These are phyloP conservation scores for Gaeumannomyces tritici DNA, from an alignment of 2,329 filamentous ascomycete genomes.

Conservation along the genomic window DNA sequence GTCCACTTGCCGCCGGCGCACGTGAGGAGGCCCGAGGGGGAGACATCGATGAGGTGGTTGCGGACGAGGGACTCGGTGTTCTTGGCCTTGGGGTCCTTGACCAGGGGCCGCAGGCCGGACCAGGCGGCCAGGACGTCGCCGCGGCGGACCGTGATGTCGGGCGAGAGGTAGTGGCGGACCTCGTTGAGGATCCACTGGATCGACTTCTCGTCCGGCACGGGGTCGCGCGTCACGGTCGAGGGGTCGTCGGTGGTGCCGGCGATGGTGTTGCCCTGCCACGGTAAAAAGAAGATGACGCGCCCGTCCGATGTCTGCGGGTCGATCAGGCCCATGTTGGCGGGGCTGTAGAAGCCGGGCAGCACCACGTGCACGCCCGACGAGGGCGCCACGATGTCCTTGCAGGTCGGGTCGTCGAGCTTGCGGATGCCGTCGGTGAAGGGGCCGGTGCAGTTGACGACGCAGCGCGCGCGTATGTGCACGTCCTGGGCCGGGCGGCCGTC, in stretches of 20 bases:
- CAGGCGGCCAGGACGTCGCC: slow-evolving; percentile 72
- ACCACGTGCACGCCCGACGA: slow-evolving; percentile 78
- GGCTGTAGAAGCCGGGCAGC: slow-evolving; percentile 69
- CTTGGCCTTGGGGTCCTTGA: slow-evolving; percentile 70
- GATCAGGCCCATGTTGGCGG: slow-evolving; percentile 72
- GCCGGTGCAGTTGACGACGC: slow-evolving; percentile 76
- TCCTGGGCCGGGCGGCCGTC: slow-evolving; percentile 44
- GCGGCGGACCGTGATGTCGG: slow-evolving; percentile 65
- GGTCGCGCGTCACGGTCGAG: slow-evolving; percentile 57
- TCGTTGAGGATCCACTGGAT: slow-evolving; percentile 77
- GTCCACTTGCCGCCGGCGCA: slow-evolving; percentile 84
- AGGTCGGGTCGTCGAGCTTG: slow-evolving; percentile 65
- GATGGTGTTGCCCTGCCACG: slow-evolving; percentile 80
- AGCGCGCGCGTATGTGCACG: slow-evolving; percentile 67
- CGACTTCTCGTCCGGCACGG: slow-evolving; percentile 64
- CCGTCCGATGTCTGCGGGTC: slow-evolving; percentile 75
- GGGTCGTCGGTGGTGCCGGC: slow-evolving; percentile 75
- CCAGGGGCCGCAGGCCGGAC: slow-evolving; percentile 69
- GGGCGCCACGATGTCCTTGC: slow-evolving; percentile 67
- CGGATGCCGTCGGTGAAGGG: slow-evolving; percentile 74
- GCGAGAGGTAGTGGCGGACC: slow-evolving; percentile 65
- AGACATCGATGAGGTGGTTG: slow-evolving; percentile 70
- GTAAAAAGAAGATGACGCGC: slow-evolving; percentile 81
- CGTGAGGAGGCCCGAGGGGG: slow-evolving; percentile 65
- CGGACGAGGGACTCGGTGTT: slow-evolving; percentile 78